phyloP scores from a whole-genome alignment of 345 rosid genomes.

The Eucalyptus sp. region DNA sequence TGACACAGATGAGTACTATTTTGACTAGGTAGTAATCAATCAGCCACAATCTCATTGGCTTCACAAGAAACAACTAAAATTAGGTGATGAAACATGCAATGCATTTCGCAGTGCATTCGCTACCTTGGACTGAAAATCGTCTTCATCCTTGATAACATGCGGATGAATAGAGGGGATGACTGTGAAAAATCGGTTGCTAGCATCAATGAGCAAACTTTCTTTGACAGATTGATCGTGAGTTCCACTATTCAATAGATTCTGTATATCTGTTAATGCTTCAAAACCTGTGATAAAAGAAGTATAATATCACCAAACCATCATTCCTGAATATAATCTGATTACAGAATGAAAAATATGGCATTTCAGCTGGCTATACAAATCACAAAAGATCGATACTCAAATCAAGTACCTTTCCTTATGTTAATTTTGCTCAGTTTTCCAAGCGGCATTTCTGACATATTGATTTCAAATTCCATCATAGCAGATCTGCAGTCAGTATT shows the following conservation, averaged over 20 bases:
- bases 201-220: conserved; percentile 82
- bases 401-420: conserved; percentile 61
- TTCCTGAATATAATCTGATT: not conserved
- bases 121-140: conserved; percentile 90
- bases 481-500: conserved; percentile 57
- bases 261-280: conserved; percentile 87
- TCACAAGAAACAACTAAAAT: not conserved
- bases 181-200: conserved; percentile 93
- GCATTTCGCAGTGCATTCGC: not conserved
- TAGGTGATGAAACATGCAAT: not conserved
- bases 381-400: not conserved
- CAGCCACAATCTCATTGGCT: not conserved
- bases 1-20: not conserved
- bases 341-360: not conserved
- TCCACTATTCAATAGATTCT: conserved; percentile 45
- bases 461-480: conserved; percentile 96
- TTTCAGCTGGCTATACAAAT: not conserved
- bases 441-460: conserved; percentile 98
- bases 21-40: not conserved
- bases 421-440: conserved; percentile 90
- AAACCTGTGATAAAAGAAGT: conserved; percentile 41
- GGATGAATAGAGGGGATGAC: conserved; percentile 90
- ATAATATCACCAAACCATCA: not conserved
- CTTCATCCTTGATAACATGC: conserved; percentile 73
- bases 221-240: conserved; percentile 31